These are phyloP conservation scores for Glycine tomentella DNA, from an alignment of 306 rosid species.

Conservation along the genomic window DNA sequence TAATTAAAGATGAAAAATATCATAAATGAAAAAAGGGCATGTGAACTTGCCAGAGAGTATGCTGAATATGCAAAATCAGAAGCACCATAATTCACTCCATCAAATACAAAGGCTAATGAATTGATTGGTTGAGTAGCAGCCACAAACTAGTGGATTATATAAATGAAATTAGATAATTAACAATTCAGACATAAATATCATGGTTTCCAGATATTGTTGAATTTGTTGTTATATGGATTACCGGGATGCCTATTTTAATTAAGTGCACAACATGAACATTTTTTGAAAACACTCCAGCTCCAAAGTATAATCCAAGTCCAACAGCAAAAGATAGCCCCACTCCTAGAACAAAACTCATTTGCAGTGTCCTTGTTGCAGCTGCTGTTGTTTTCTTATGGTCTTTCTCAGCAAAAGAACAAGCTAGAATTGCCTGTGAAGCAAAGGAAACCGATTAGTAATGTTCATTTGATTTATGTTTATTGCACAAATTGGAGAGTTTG, in stretches of 20 bases:
- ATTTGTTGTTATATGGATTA: slow-evolving; percentile 16
- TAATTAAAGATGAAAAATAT: not conserved
- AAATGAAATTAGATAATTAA: not conserved
- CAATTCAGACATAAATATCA: not conserved
- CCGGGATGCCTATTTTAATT: slow-evolving; percentile 75
- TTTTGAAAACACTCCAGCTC: slow-evolving; percentile 80
- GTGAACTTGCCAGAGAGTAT: slow-evolving; percentile 70
- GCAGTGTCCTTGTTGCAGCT: slow-evolving; percentile 65
- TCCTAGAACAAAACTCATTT: slow-evolving; percentile 84
- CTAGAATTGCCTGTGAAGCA: slow-evolving; percentile 73
- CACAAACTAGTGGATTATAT: slow-evolving; percentile 61
- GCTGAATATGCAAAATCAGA: slow-evolving; percentile 93
- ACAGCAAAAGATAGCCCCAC: slow-evolving; percentile 68
- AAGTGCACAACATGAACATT: slow-evolving; percentile 71
- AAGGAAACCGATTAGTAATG: not conserved
- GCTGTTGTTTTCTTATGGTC: slow-evolving; percentile 67
- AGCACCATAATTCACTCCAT: slow-evolving; percentile 96
- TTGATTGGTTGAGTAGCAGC: slow-evolving; percentile 95
- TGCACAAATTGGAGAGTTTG: not conserved
- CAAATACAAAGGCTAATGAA: slow-evolving; percentile 89
- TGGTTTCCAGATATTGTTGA: not conserved
- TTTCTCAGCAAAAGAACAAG: slow-evolving; percentile 85
- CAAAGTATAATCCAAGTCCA: slow-evolving; percentile 77
- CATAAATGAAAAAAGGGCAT: not conserved
- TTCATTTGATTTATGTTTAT: not conserved